A percentile compares a stretch with the other conserved stretches of the same genome.
These are phyloP conservation scores for Hypoxylon sp. DNA, from an alignment of 2,329 filamentous ascomycete genomes.

Conservation along the genomic window DNA sequence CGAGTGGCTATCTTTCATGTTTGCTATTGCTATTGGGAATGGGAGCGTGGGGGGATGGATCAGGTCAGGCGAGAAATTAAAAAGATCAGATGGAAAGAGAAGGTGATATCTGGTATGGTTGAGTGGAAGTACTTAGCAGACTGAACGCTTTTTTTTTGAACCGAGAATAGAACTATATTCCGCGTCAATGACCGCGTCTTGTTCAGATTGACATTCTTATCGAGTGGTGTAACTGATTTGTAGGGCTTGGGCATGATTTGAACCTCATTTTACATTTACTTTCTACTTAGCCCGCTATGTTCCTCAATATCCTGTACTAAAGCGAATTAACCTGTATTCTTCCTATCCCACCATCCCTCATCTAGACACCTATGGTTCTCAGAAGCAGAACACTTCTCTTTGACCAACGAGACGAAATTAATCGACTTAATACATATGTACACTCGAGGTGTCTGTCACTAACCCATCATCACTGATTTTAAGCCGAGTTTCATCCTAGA, in stretches of 20 bases:
- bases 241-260: background rate
- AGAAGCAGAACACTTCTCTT: background rate
- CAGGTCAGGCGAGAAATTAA: background rate
- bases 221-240: background rate
- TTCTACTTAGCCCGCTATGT: background rate
- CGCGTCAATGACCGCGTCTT: background rate
- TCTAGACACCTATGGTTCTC: background rate
- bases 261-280: background rate
- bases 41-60: conserved; percentile 10
- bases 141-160: conserved; percentile 10
- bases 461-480: background rate
- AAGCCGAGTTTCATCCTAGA: background rate
- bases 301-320: conserved; percentile 12
- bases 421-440: conserved; percentile 9
- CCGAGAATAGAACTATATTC: conserved; percentile 11
- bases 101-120: background rate
- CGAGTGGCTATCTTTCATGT: conserved; percentile 11
- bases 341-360: background rate
- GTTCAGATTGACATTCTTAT: conserved; percentile 2
- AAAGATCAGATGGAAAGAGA: background rate
- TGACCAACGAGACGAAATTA: background rate
- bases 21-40: conserved; percentile 14
- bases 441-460: background rate
- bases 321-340: background rate
- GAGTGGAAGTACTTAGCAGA: conserved; percentile 21